These are phyloP conservation scores for Stagonosporopsis cucurbitacearum DNA, from an alignment of 2,329 filamentous ascomycete genomes.

Conservation along the genomic window DNA sequence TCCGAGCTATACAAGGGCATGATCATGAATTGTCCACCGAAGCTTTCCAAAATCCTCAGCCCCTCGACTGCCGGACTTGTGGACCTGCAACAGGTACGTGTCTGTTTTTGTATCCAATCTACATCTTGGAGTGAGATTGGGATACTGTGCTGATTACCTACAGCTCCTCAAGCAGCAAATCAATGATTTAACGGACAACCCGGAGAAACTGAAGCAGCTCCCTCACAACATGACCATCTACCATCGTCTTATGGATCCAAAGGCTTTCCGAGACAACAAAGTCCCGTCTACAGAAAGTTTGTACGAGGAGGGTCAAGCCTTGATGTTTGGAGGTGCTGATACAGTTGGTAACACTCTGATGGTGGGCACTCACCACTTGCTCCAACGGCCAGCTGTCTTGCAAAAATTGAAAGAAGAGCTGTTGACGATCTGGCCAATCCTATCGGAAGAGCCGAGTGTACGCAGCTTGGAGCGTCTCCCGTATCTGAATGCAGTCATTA, in stretches of 20 bases:
- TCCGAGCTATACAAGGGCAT: conserved; percentile 47
- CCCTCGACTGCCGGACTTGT: conserved; percentile 49
- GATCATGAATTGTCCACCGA: conserved; percentile 48
- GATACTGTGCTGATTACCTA: neutral
- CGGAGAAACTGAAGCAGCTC: conserved; percentile 38
- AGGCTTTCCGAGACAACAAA: conserved; percentile 40
- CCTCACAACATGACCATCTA: conserved; percentile 50
- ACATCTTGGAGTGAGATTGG: neutral
- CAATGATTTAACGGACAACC: conserved; percentile 38
- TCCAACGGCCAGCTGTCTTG: conserved; percentile 44
- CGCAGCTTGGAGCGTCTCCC: conserved; percentile 48
- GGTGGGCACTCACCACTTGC: conserved; percentile 52
- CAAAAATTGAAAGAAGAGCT: conserved; percentile 51
- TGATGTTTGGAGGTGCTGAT: conserved; percentile 57
- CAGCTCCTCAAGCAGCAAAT: conserved; percentile 43
- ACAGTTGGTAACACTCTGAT: conserved; percentile 53
- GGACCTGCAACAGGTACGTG: conserved; percentile 43
- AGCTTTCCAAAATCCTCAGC: conserved; percentile 45
- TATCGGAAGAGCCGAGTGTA: conserved; percentile 35
- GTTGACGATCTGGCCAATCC: conserved; percentile 44
- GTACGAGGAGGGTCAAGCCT: conserved; percentile 54
- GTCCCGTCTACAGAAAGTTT: conserved; percentile 45
- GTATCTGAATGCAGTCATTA: conserved; percentile 48
- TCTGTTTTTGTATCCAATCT: too few relatives aligned
- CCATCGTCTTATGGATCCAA: conserved; percentile 44